Conservation (phyloP, 257 asterid species). For the Eucommia ulmoides region DNA sequence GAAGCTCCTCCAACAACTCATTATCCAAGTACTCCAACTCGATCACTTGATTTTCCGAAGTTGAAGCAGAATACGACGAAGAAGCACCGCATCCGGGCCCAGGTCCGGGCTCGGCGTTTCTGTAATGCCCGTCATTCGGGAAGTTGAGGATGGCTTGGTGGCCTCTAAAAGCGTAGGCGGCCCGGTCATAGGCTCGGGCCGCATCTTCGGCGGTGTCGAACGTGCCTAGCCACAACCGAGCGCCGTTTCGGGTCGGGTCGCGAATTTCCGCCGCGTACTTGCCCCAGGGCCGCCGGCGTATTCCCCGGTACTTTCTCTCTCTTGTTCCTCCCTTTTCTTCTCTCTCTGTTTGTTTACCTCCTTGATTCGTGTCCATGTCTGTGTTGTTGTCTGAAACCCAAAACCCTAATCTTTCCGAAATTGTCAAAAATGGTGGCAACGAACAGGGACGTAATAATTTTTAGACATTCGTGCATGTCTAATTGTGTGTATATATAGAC, state of each 20-base stretch:
- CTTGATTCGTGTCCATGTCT: background rate
- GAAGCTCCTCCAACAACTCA: conserved; percentile 68
- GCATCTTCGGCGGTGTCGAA: conserved; percentile 76
- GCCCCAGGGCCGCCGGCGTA: conserved; percentile 81
- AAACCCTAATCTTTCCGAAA: background rate
- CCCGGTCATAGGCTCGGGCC: conserved; percentile 77
- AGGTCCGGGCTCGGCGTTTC: conserved; percentile 5
- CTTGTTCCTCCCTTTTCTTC: conserved; percentile 15
- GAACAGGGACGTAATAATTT: no score
- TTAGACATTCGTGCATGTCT: no score
- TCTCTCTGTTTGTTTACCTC: conserved; percentile 4
- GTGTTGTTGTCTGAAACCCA: background rate
- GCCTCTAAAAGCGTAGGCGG: no score
- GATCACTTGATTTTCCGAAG: no score
- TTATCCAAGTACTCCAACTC: conserved; percentile 66
- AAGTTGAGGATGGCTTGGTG: no score
- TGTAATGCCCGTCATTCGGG: conserved; percentile 62
- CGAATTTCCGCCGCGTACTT: conserved; percentile 86
- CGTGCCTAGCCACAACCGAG: conserved; percentile 78
- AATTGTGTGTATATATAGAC: no score
- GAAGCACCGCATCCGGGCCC: no score
- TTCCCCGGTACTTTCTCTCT: conserved; percentile 63
- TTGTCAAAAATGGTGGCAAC: conserved; percentile 5
- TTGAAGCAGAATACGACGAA: no score
- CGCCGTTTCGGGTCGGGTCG: conserved; percentile 56